Base-by-base conservation (phyloP, 768 basidiomycete species). In the Mycena chlorophos region DNA sequence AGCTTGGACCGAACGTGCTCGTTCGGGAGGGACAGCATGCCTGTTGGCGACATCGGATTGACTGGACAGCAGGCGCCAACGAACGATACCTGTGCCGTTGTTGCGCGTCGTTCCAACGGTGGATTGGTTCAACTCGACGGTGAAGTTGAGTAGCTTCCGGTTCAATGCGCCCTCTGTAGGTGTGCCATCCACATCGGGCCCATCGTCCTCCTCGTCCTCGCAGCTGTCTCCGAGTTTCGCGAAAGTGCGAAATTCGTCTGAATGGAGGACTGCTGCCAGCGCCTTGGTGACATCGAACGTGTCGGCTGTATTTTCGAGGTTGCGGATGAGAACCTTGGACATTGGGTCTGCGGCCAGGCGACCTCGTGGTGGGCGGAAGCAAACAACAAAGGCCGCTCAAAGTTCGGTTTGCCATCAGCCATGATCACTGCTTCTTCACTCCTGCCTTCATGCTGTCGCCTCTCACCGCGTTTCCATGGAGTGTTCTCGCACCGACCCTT, bases 211-310 rank as follows among this genome's bases (percentile, higher is more conserved):
- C 19, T 55, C 56, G 8, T 51, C 56, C 5, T n/a, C n/a, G n/a
- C n/a, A n/a, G n/a, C n/a, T n/a, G n/a, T n/a, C n/a, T n/a, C 42
- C 43, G 25, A 57, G 53, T 40, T 56, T 57, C 5, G 60, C 60
- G 46, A 61, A 61, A 12, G 53, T 25, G 27, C 60, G 52, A 23
- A 85, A 82, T 19, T 77, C 75, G 19, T 78, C 73, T 3, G 78
- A 75, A 58, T 91, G 89, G 0, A 92, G 69, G 30, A 86, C 73
- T 4, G 61, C 52, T 1, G 82, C 82, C 43, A 92, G 74, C 5
- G 69, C 73, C 31, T 82, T 77, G 20, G 79, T 85, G 17, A 89
- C 75, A 29, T 81, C 78, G 75, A 79, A 87, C 40, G 77, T 63
- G 52, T 76, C 79, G 2, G 76, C 78, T 16, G 74, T 71, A 55